phyloP scores from a whole-genome alignment of 2,329 filamentous ascomycete genomes.

The Ilyonectria mors-panacis region DNA sequence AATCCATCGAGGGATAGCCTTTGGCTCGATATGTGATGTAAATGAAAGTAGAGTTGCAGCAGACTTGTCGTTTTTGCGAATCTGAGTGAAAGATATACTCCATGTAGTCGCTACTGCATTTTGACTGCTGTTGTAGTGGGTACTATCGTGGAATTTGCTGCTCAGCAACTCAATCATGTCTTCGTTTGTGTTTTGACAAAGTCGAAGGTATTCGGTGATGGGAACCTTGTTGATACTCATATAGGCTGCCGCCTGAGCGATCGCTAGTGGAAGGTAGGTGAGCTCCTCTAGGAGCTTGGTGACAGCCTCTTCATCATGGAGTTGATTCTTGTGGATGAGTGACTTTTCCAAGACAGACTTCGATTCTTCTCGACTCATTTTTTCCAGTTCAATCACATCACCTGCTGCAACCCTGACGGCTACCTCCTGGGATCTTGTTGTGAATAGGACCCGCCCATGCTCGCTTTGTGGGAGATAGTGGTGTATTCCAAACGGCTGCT shows the following conservation, averaged over 20 bases:
- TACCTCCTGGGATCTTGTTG: constrained; percentile 51
- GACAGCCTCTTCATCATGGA: constrained; percentile 6
- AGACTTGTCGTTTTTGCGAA: constrained; percentile 43
- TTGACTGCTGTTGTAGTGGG: constrained; percentile 49
- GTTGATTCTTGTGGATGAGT: background rate
- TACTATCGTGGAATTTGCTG: constrained; percentile 52
- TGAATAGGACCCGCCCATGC: constrained; percentile 54
- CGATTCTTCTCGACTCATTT: constrained; percentile 37
- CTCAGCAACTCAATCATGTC: background rate
- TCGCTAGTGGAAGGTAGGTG: constrained; percentile 49
- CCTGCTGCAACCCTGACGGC: constrained; percentile 4
- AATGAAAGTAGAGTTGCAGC: constrained; percentile 56
- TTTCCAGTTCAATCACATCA: background rate
- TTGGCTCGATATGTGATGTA: constrained; percentile 57
- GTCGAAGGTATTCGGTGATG: constrained; percentile 45
- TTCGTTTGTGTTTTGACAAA: constrained; percentile 37
- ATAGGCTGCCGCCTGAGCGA: constrained; percentile 52
- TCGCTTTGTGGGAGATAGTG: constrained; percentile 50
- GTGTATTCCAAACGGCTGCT: constrained; percentile 34
- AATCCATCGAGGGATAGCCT: constrained; percentile 55
- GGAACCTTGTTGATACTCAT: constrained; percentile 45
- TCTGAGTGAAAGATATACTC: constrained; percentile 58
- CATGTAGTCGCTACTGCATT: constrained; percentile 57
- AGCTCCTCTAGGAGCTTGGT: background rate
- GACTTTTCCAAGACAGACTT: constrained; percentile 38